Evolutionary conservation across 2,329 filamentous ascomycete species (phyloP).

Genomic region (Domatiomyces catenatus): DNA sequence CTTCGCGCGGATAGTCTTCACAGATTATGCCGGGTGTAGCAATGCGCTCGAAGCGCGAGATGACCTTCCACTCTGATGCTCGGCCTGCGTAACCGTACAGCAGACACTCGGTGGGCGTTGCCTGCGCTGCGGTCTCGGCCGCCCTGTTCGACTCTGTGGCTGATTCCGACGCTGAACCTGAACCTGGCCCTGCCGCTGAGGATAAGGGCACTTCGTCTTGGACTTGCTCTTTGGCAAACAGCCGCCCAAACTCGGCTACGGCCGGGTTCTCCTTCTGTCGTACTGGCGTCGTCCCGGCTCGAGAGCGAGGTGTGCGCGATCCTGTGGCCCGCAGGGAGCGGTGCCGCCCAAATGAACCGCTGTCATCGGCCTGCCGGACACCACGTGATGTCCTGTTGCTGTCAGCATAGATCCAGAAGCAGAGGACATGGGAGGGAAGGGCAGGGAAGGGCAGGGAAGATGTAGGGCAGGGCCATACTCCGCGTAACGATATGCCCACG

Average conservation of each 20-base stretch:
- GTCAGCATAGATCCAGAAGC: constrained; percentile 4
- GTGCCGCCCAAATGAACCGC: constrained; percentile 44
- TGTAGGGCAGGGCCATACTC: constrained; percentile 34
- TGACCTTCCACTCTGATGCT: constrained; percentile 59
- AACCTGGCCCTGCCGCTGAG: neutral
- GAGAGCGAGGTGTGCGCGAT: constrained; percentile 35
- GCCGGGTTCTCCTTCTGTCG: constrained; percentile 39
- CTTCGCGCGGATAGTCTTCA: constrained; percentile 80
- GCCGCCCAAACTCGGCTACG: constrained; percentile 31
- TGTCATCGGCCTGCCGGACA: constrained; percentile 42
- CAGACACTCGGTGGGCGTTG: constrained; percentile 56
- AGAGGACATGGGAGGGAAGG: neutral
- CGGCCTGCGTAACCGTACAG: constrained; percentile 68
- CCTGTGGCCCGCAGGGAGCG: constrained; percentile 30
- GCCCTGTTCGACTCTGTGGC: constrained; percentile 13
- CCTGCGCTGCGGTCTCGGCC: constrained; percentile 23
- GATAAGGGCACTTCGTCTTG: neutral
- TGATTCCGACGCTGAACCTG: constrained; percentile 11
- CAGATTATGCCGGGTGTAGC: constrained; percentile 52
- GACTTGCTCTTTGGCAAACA: constrained; percentile 29
- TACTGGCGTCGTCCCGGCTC: constrained; percentile 40
- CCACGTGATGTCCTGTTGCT: constrained; percentile 30
- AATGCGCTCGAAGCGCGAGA: constrained; percentile 75
- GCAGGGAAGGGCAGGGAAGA: neutral
- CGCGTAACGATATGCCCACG: constrained; percentile 49